Conservation (phyloP, 1,284 basidiomycete species). For the Ustilago cynodontis region DNA sequence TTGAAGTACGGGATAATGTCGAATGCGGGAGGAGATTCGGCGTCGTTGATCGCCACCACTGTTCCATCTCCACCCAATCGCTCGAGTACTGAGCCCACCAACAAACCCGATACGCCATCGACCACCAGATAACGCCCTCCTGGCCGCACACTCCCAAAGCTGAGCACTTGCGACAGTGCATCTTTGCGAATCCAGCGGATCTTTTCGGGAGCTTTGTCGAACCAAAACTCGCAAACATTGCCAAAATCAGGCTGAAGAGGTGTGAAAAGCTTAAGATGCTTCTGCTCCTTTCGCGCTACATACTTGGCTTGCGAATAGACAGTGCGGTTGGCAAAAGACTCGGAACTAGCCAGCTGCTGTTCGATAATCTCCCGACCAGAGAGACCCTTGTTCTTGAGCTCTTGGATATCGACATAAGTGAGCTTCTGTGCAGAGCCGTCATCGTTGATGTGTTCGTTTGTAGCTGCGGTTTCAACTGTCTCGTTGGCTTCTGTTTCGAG, state of each 20-base stretch:
- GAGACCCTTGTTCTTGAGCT: constrained; percentile 65
- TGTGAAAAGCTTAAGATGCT: constrained; percentile 86
- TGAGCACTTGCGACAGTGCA: constrained; percentile 87
- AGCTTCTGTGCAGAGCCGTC: constrained; percentile 65
- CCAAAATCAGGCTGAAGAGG: constrained; percentile 88
- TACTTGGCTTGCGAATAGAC: constrained; percentile 67
- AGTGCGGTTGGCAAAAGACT: constrained; percentile 61
- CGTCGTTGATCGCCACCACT: constrained; percentile 86
- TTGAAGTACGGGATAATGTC: constrained; percentile 86
- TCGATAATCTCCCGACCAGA: constrained; percentile 67
- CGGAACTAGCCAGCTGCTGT: constrained; percentile 56
- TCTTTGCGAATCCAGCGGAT: constrained; percentile 89
- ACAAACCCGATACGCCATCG: constrained; percentile 86
- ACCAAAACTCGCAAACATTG: constrained; percentile 91
- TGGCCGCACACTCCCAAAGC: constrained; percentile 83
- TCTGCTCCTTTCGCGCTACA: constrained; percentile 65
- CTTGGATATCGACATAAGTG: constrained; percentile 67
- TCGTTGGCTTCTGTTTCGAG: constrained; percentile 43
- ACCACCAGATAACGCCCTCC: constrained; percentile 89
- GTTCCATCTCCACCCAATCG: constrained; percentile 78
- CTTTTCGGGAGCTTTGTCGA: constrained; percentile 75
- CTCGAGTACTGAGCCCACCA: constrained; percentile 88
- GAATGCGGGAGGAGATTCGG: constrained; percentile 92
- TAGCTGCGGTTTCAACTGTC: constrained; percentile 64
- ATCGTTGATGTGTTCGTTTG: constrained; percentile 70